These are phyloP conservation scores for Xylariomycetidae sp. DNA, from an alignment of 2,329 filamentous ascomycete genomes.

Conservation along the genomic window DNA sequence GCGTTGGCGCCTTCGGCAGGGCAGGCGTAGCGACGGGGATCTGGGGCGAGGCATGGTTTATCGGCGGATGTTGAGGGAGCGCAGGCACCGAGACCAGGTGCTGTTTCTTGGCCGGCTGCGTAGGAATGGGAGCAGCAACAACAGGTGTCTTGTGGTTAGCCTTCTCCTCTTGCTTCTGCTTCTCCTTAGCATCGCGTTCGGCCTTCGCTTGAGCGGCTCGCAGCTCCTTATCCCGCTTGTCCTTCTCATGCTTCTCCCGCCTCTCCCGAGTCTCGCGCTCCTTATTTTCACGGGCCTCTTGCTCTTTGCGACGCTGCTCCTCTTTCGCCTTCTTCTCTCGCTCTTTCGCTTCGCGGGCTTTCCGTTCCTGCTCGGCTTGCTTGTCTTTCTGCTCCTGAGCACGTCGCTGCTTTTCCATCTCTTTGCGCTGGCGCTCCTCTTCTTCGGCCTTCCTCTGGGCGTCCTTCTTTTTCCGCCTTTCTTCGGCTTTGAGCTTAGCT, in stretches of 20 bases:
- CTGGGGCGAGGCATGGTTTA: constrained; percentile 69
- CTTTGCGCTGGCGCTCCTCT: constrained; percentile 77
- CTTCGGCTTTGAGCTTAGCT: constrained; percentile 74
- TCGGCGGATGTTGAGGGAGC: constrained; percentile 56
- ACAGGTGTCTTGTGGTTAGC: constrained; percentile 34
- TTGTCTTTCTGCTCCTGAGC: constrained; percentile 79
- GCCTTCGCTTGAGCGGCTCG: constrained; percentile 35
- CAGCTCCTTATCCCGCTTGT: constrained; percentile 53
- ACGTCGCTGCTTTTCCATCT: constrained; percentile 74
- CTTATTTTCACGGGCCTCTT: constrained; percentile 65
- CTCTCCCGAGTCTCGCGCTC: constrained; percentile 56
- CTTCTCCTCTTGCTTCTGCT: constrained; percentile 39
- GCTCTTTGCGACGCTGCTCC: constrained; percentile 74
- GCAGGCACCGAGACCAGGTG: constrained; percentile 40
- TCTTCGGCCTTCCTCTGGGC: constrained; percentile 85
- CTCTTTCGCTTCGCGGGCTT: constrained; percentile 71
- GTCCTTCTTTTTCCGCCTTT: constrained; percentile 87
- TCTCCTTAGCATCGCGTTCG: constrained; percentile 42
- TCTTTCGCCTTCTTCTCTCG: constrained; percentile 79
- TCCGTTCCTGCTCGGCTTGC: constrained; percentile 80
- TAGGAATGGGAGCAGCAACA: constrained; percentile 30
- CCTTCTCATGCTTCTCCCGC: constrained; percentile 51
- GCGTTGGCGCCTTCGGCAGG: constrained; percentile 75
- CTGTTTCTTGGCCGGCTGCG: constrained; percentile 37
- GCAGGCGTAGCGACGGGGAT: constrained; percentile 73